Conservation (phyloP, 2,329 filamentous ascomycete species). For the Penicillium hesseltinei region DNA sequence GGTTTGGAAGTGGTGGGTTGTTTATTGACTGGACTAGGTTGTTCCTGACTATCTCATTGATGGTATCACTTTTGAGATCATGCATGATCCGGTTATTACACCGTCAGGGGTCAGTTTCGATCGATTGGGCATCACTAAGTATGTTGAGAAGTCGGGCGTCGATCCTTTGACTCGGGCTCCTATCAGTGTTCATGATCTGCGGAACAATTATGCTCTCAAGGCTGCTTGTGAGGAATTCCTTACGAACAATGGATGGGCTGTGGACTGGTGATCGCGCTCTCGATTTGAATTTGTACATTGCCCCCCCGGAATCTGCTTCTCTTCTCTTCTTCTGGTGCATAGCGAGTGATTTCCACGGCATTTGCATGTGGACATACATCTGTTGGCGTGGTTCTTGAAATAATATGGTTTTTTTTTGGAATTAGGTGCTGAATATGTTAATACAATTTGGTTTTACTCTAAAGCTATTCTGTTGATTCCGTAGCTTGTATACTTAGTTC, state of each 20-base stretch:
- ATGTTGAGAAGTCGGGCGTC: slow-evolving; percentile 69
- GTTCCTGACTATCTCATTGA: slow-evolving; percentile 51
- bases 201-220: slow-evolving; percentile 78
- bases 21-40: slow-evolving; percentile 31
- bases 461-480: not conserved
- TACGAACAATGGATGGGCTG: slow-evolving; percentile 84
- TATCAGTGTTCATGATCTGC: slow-evolving; percentile 65
- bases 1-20: not conserved
- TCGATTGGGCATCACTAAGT: slow-evolving; percentile 78
- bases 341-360: slow-evolving; percentile 11
- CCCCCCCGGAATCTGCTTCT: not conserved
- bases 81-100: slow-evolving; percentile 52
- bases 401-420: not conserved
- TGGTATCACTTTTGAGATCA: slow-evolving; percentile 51
- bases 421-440: not conserved
- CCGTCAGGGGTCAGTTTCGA: slow-evolving; percentile 91
- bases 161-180: slow-evolving; percentile 84
- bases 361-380: slow-evolving; percentile 1
- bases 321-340: slow-evolving; percentile 13
- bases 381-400: not conserved
- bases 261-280: slow-evolving; percentile 66
- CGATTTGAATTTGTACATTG: not conserved
- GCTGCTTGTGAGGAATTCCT: slow-evolving; percentile 84
- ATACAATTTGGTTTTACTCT: not conserved
- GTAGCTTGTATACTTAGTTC: too few relatives aligned